Evolutionary conservation across 768 basidiomycete species (phyloP), one percentile per base, ranked within the genome.

Genomic region (Tulasnella sp.): DNA sequence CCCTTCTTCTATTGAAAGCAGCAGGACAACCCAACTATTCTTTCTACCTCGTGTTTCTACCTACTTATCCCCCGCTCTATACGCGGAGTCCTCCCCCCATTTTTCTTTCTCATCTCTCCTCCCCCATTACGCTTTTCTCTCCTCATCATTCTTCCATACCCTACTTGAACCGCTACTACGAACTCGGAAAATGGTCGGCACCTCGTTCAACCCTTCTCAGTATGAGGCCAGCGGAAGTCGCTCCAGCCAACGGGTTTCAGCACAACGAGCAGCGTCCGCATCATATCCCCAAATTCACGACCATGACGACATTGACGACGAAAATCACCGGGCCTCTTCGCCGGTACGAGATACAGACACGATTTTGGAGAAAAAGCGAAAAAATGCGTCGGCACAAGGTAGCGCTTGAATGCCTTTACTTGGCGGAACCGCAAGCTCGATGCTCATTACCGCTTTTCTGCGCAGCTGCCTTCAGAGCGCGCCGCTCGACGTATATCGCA

Each of bases 321-420:
- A 38, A 34, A 26, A 47, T 23, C 41, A 26, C 42, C 10, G 27
- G 21, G 24, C 55, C 4, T 45, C 55, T 29, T 9, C 51, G 15
- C 21, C 29, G 23, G 23, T 38, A 5, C 34, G 34, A 38, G 34
- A 38, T 38, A 38, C 34, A 38, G 34, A 38, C 15, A 38, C 34
- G 7, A 38, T 59, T 4, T 47, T 59, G 19, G 58, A 59, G 50
- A 59, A 59, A 23, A 59, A 59, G 47, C 58, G 87, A 77, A 91
- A 91, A 75, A 91, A 91, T 67, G 88, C 88, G 34, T 86, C 89
- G 68, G 88, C 88, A 2, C 88, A 91, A 72, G 88, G 88, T 56
- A 86, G n/a, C n/a, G n/a, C n/a, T 90, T 89, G 71, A 51, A 53
- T 26, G 48, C 51, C 77, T 84, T 51, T 74, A 86, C 65, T 55